Evolutionary conservation across 768 basidiomycete species (phyloP).

Genomic region (Myochromella boudieri): DNA sequence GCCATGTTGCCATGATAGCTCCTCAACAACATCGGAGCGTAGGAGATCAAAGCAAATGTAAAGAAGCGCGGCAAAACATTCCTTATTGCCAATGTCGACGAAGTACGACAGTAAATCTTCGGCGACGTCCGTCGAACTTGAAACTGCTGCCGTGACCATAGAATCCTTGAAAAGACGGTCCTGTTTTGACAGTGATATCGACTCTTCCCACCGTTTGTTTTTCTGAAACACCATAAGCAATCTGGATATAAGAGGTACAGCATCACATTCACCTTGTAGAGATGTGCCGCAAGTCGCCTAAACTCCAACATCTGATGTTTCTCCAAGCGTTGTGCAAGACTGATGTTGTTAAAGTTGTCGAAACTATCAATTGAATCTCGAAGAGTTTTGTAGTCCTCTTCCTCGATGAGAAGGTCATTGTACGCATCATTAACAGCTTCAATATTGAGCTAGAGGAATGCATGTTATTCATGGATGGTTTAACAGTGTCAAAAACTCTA

Average conservation of each 20-base stretch:
- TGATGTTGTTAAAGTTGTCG: slow-evolving; percentile 95
- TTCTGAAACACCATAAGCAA: slow-evolving; percentile 51
- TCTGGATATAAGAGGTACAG: background rate
- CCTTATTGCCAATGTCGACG: slow-evolving; percentile 97
- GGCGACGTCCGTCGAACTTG: slow-evolving; percentile 81
- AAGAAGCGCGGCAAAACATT: slow-evolving; percentile 90
- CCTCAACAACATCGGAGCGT: slow-evolving; percentile 89
- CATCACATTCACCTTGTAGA: slow-evolving; percentile 75
- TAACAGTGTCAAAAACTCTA: slow-evolving; percentile 24
- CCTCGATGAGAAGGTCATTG: slow-evolving; percentile 97
- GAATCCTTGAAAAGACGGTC: slow-evolving; percentile 98
- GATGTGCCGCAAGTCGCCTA: slow-evolving; percentile 88
- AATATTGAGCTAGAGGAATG: slow-evolving; percentile 93
- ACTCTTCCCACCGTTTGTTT: slow-evolving; percentile 95
- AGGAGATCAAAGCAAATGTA: slow-evolving; percentile 96
- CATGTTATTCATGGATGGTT: background rate
- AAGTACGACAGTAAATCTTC: slow-evolving; percentile 97
- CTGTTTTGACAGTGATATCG: slow-evolving; percentile 90
- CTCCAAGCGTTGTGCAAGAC: slow-evolving; percentile 82
- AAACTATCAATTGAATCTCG: slow-evolving; percentile 98
- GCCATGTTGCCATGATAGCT: slow-evolving; percentile 94
- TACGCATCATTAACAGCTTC: slow-evolving; percentile 98
- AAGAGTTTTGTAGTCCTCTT: slow-evolving; percentile 97
- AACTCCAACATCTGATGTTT: slow-evolving; percentile 93
- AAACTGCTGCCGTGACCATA: slow-evolving; percentile 89